Evolutionary conservation across 768 basidiomycete genomes (phyloP).

Genomic region (Fomitopsis pulvina): DNA sequence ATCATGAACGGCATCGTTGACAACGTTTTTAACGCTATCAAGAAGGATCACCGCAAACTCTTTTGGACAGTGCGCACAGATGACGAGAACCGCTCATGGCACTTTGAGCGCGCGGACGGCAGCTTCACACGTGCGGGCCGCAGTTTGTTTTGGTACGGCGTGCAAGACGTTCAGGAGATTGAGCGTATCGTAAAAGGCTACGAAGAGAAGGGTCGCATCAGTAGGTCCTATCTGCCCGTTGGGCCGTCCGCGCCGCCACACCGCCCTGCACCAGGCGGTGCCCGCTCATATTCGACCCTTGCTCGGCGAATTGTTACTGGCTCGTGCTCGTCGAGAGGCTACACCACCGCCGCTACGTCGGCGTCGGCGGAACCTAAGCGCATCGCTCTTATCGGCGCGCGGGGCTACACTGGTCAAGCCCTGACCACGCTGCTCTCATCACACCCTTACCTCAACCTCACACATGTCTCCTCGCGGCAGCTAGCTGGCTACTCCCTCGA

Average conservation of each 20-base stretch:
- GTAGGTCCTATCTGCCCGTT: constrained; percentile 86
- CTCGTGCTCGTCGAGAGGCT: constrained; percentile 59
- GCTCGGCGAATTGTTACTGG: constrained; percentile 40
- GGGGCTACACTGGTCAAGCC: constrained; percentile 93
- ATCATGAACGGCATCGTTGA: constrained; percentile 93
- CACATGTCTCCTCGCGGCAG: constrained; percentile 96
- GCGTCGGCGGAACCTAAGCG: constrained; percentile 68
- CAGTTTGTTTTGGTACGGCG: constrained; percentile 97
- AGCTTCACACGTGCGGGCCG: constrained; percentile 93
- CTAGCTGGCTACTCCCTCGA: constrained; percentile 76
- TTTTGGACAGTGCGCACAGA: constrained; percentile 98
- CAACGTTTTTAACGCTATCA: constrained; percentile 96
- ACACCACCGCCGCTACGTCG: constrained; percentile 49
- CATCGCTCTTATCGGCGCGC: constrained; percentile 91
- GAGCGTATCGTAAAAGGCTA: constrained; percentile 72
- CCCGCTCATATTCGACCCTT: constrained; percentile 53
- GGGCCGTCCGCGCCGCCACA: constrained; percentile 63
- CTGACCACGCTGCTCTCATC: constrained; percentile 77
- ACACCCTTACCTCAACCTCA: constrained; percentile 86
- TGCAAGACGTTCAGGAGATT: constrained; percentile 87
- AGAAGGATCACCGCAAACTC: constrained; percentile 86
- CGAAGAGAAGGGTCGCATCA: constrained; percentile 76
- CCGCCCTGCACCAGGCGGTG: constrained; percentile 34
- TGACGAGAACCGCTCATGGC: constrained; percentile 97
- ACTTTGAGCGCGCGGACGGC: constrained; percentile 97